A percentile compares a stretch with the other conserved stretches of the same genome.
These are phyloP conservation scores for Inosperma sp. DNA, from an alignment of 768 basidiomycete species.

Conservation along the genomic window DNA sequence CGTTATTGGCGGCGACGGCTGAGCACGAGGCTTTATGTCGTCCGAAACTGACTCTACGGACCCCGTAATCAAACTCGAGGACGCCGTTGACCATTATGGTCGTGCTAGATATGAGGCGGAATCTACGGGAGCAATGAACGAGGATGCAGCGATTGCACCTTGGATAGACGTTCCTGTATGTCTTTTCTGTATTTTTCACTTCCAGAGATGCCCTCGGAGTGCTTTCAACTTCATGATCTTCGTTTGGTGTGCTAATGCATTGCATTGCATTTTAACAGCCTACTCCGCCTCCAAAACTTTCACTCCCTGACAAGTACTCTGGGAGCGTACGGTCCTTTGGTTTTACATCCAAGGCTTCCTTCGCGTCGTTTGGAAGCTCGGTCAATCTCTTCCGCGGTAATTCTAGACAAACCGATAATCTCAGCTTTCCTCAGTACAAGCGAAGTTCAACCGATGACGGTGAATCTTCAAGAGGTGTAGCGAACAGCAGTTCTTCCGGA, in stretches of 20 bases:
- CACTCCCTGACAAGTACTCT: slow-evolving; percentile 15
- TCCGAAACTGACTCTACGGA: neutral
- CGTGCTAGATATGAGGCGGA: slow-evolving; percentile 20
- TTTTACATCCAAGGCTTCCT: slow-evolving; percentile 37
- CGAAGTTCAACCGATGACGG: slow-evolving; percentile 32
- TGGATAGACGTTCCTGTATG: slow-evolving; percentile 31
- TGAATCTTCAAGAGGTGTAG: slow-evolving; percentile 21
- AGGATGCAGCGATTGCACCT: slow-evolving; percentile 27
- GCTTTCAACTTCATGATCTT: neutral
- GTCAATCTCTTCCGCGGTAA: slow-evolving; percentile 28
- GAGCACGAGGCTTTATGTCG: slow-evolving; percentile 6
- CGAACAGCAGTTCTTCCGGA: slow-evolving; percentile 26
- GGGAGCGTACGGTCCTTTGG: slow-evolving; percentile 28
- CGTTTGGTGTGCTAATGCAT: neutral
- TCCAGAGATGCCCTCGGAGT: no score
- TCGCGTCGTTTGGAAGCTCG: slow-evolving; percentile 39
- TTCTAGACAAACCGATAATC: slow-evolving; percentile 34
- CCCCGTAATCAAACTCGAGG: slow-evolving; percentile 13
- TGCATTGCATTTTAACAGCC: slow-evolving; percentile 28
- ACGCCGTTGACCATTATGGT: slow-evolving; percentile 27
- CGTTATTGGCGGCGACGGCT: neutral
- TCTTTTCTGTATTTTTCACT: no score
- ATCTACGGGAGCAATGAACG: slow-evolving; percentile 14
- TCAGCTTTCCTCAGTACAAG: slow-evolving; percentile 29
- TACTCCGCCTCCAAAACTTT: slow-evolving; percentile 40